A percentile compares a stretch with the other conserved stretches of the same genome.
Evolutionary conservation across 192 early-diverging fungal species (phyloP).

Genomic region (Neocallimastix lanati): DNA sequence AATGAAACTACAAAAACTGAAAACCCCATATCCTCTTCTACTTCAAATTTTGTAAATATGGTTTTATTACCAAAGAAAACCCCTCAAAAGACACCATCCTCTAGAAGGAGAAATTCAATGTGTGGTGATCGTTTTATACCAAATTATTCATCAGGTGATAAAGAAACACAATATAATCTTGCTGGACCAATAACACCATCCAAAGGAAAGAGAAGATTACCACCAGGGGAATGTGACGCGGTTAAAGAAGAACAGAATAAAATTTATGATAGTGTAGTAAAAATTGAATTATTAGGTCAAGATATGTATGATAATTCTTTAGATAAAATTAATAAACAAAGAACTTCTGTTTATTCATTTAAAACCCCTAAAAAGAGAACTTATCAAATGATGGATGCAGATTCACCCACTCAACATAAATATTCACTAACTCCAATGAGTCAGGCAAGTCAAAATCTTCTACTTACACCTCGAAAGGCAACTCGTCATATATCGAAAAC

Average conservation of each 20-base stretch:
- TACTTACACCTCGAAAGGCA: slow-evolving; percentile 27
- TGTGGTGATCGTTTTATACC: not conserved
- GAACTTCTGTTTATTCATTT: not conserved
- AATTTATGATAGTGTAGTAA: not conserved
- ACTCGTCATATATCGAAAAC: slow-evolving; percentile 43
- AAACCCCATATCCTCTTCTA: not conserved
- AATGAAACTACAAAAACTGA: not conserved
- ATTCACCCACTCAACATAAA: not conserved
- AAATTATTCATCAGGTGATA: not conserved
- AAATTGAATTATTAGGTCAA: not conserved
- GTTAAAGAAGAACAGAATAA: not conserved
- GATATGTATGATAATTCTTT: not conserved
- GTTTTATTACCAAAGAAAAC: not conserved
- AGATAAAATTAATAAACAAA: not conserved
- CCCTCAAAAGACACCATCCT: not conserved
- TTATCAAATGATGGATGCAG: not conserved
- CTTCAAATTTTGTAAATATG: not conserved
- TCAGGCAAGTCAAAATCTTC: slow-evolving; percentile 20
- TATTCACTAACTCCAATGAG: slow-evolving; percentile 37
- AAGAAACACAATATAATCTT: not conserved
- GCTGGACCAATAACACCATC: not conserved
- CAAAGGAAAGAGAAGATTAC: not conserved
- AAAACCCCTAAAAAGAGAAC: not conserved
- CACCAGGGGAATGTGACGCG: not conserved
- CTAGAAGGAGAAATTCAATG: not conserved